phyloP scores from a whole-genome alignment of 75 land plant genomes.

The Picea sitchensis region DNA sequence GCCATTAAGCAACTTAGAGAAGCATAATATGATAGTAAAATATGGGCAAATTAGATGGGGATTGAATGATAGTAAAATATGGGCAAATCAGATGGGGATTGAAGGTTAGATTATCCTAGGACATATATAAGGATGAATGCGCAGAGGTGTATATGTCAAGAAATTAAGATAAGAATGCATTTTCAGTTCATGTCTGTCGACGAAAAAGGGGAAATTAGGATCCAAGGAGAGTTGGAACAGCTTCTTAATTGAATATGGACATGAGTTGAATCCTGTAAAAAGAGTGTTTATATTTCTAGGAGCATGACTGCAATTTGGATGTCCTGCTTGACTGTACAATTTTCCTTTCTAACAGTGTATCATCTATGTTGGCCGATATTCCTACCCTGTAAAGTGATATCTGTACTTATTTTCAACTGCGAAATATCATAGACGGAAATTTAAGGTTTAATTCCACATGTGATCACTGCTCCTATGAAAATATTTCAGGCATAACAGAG shows the following conservation, averaged over 20 bases:
- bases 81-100: background rate
- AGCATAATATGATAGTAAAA: background rate
- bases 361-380: background rate
- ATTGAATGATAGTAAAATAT: background rate
- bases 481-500: background rate
- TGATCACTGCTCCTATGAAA: background rate
- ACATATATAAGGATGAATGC: background rate
- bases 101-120: background rate
- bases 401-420: background rate
- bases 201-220: background rate
- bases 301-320: background rate
- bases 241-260: background rate
- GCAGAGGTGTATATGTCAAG: background rate
- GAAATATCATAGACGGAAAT: background rate
- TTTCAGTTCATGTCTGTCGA: background rate
- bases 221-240: background rate
- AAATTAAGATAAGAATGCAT: background rate
- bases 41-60: background rate
- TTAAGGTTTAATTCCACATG: background rate
- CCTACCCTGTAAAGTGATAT: background rate
- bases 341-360: no score
- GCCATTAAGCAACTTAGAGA: background rate
- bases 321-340: no score
- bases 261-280: background rate
- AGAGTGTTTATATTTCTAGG: background rate